A percentile compares a stretch with the other conserved stretches of the same genome.
phyloP scores from a whole-genome alignment of 345 rosid genomes.

The Carallia brachiata region DNA sequence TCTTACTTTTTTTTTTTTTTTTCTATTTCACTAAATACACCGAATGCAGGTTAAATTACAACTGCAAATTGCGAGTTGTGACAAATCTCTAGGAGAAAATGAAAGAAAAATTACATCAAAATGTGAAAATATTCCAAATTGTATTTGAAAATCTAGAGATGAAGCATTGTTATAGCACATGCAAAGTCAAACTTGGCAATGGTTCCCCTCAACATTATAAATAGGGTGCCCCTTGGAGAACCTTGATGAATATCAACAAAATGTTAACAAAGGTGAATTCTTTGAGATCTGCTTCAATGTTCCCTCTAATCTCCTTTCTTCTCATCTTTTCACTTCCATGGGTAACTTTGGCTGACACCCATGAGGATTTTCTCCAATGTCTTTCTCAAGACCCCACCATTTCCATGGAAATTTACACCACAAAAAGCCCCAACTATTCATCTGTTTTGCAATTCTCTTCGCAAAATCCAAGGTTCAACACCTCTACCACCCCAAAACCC shows the following conservation, averaged over 20 bases:
- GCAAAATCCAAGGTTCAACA: conserved; percentile 23
- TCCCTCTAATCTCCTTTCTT: neutral
- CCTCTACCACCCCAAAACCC: conserved; percentile 14
- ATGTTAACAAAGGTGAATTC: neutral
- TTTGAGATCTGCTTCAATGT: neutral
- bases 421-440: conserved; percentile 2
- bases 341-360: neutral
- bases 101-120: too few species aligned
- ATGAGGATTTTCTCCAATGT: conserved; percentile 1
- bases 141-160: too few species aligned
- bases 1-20: too few species aligned
- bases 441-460: conserved; percentile 21
- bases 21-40: too few species aligned
- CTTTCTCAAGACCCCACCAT: conserved; percentile 6
- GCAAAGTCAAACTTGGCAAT: too few species aligned
- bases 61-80: too few species aligned
- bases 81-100: too few species aligned
- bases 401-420: conserved; percentile 6
- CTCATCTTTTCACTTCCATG: neutral
- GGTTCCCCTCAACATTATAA: too few species aligned
- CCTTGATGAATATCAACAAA: neutral
- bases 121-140: too few species aligned
- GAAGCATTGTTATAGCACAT: too few species aligned
- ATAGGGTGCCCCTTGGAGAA: too few species aligned
- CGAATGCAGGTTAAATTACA: too few species aligned